Conservation (phyloP, 1,284 basidiomycete genomes). For the Apiotrichum gracile region DNA sequence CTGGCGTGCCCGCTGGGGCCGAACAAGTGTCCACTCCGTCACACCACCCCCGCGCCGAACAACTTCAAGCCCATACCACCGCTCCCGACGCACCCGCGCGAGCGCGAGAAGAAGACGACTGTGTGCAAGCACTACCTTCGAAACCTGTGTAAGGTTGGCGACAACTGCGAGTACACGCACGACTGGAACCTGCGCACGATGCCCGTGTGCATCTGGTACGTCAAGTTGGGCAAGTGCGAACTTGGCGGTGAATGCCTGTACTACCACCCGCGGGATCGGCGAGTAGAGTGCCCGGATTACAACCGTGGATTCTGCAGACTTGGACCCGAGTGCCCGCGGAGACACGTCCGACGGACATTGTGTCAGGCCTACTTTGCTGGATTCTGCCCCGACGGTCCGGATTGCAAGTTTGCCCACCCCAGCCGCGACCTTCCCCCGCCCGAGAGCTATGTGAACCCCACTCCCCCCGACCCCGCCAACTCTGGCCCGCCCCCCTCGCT, state of each 20-base stretch:
- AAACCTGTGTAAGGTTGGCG: conserved; percentile 96
- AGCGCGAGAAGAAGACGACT: conserved; percentile 78
- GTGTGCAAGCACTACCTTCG: conserved; percentile 99
- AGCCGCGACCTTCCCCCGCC: conserved; percentile 54
- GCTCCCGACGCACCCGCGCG: conserved; percentile 65
- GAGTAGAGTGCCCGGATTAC: conserved; percentile 92
- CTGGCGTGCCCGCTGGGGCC: conserved; percentile 83
- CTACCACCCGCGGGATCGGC: conserved; percentile 81
- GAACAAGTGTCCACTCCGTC: conserved; percentile 78
- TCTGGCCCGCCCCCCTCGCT: conserved; percentile 75
- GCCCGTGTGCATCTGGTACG: conserved; percentile 99
- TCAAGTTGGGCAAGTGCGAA: conserved; percentile 96
- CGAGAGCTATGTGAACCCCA: conserved; percentile 71
- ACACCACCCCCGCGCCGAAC: conserved; percentile 72
- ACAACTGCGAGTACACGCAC: conserved; percentile 97
- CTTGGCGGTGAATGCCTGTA: conserved; percentile 98
- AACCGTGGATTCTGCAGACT: conserved; percentile 91
- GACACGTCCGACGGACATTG: conserved; percentile 84
- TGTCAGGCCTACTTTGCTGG: conserved; percentile 90
- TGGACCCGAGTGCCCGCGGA: conserved; percentile 81
- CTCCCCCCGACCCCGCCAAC: conserved; percentile 66
- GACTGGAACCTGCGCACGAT: conserved; percentile 97
- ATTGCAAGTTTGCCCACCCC: conserved; percentile 78
- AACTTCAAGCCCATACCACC: conserved; percentile 85
- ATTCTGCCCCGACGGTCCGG: conserved; percentile 88